Base-by-base conservation (phyloP, 768 basidiomycete species). In the Inosperma sp. region DNA sequence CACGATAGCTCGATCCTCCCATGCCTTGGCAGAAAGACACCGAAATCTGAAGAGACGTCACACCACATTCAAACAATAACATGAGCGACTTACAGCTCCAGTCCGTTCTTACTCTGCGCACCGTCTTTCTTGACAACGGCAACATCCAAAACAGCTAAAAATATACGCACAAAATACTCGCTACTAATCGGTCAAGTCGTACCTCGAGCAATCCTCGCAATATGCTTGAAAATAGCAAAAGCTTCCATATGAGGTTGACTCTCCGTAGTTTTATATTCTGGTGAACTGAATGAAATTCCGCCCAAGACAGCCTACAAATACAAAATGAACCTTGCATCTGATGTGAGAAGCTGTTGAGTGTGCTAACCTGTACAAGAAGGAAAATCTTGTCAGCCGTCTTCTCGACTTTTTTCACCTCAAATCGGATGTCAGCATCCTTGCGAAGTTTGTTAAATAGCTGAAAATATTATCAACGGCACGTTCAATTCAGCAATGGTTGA, bases 1-100 rank as follows among this genome's bases (percentile, higher is more conserved):
- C 6, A 95, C 86, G 12, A 84, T 71, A 4, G 92, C 83, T 16
- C 88, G 73, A 59, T 93, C 86, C 59, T 97, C 94, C 95, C 95
- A 98, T 35, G 91, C 85, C 59, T 86, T 92, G 4, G 89, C 90
- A 46, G 73, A 78, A 30, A 97, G 61, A 57, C 84, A 87, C 9
- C 94, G 84, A 21, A 86, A 66, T 23, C 92, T 91, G 40, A 37
- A 21, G 14, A 31, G 17, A 33, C 46, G 9, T 29, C 42, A 45
- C 41, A 22, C 49, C 3, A 30, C 29, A 45, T 34, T 48, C 6
- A 19, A n/a, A n/a, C 8, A 34, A 22, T 51, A n/a, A 16, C 34
- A 21, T 12, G 17, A 44, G n/a, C 14, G 26, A 65, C 82, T 57
- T 62, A 84, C 83, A 93, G 62, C 66, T 94, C 90, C 10, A 95